These are phyloP conservation scores for Talaromyces proteolyticus DNA, from an alignment of 495 filamentous ascomycete species.

Conservation along the genomic window DNA sequence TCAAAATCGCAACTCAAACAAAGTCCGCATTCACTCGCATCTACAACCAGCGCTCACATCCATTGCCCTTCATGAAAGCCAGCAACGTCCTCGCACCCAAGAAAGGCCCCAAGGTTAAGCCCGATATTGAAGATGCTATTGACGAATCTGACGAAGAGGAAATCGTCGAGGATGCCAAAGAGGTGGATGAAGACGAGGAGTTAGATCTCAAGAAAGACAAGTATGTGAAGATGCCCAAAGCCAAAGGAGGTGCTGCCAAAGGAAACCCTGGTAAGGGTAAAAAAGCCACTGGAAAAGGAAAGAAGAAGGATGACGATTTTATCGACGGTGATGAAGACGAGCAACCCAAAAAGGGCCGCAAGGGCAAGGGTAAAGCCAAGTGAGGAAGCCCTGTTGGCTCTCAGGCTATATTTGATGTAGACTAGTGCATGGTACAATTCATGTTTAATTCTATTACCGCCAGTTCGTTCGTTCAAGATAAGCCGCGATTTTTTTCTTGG, in stretches of 20 bases:
- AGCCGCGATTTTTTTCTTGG: too few relatives aligned
- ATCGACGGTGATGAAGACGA: constrained; percentile 37
- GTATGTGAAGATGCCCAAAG: constrained; percentile 85
- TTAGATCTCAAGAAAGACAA: constrained; percentile 88
- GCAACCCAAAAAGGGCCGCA: constrained; percentile 47
- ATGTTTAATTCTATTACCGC: background rate
- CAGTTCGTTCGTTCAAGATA: too few relatives aligned
- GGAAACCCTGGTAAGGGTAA: constrained; percentile 41
- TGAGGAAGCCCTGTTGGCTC: too few relatives aligned
- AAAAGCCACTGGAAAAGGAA: constrained; percentile 44
- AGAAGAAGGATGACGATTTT: constrained; percentile 39
- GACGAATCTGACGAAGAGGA: constrained; percentile 81
- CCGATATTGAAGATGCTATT: constrained; percentile 93
- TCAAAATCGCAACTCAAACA: constrained; percentile 77
- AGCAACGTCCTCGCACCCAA: constrained; percentile 69
- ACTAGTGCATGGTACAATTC: background rate
- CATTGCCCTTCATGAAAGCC: constrained; percentile 93
- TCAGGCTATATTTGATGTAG: background rate
- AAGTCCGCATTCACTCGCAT: constrained; percentile 84
- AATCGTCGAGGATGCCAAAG: constrained; percentile 52
- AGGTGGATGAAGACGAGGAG: constrained; percentile 61
- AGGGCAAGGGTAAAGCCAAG: constrained; percentile 40
- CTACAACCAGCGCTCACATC: constrained; percentile 86
- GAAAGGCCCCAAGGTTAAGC: constrained; percentile 63
- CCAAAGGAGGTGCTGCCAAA: constrained; percentile 36